Base-by-base conservation (phyloP, 2,329 filamentous ascomycete genomes). In the Huntiella omanensis region DNA sequence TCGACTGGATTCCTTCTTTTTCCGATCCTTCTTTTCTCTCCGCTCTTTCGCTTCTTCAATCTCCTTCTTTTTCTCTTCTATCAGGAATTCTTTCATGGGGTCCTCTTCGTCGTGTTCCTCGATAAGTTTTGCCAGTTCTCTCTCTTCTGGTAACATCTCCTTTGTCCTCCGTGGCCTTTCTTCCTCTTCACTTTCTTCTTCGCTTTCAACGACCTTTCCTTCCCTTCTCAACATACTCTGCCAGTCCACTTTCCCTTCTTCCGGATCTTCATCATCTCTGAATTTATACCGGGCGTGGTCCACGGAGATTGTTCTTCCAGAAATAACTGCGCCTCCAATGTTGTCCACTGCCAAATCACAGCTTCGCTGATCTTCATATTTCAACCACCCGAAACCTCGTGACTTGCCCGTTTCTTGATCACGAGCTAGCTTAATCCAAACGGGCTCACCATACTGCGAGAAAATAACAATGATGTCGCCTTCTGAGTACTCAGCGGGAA, bases 351-450 rank as follows among this genome's bases (percentile, higher is more conserved):
- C 91, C 37, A 98, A 66, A 62, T 96, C 88, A 51, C 84, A 92
- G 63, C 87, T 95, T 54, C 88, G 73, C 66, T 98, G 91, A 62
- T 98, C 88, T 60, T 98, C 91, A 62, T 96, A 98, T 59, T 98
- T 98, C 49, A 98, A 71, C 71, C 92, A 98, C 2, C 82, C 86
- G 58, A 96, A 98, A 0, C 91, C 91, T 53, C 81, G 82, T 51
- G 83, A 92, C 63, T 94, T 95, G 51, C 91, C 91, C 0, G 87
- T 92, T 59, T 96, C 92, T 59, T 91, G 91, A 68, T 98, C 91
- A 57, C 91, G 84, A 41, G 81, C 78, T 10, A 98, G 75, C 56
- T 95, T 92, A 49, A 98, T 71, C 63, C 88, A 92, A 3, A 87
- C 83, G 2, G 92, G 92, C 59, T 96, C 88, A 55, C 91, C 91